A percentile compares a stretch with the other conserved stretches of the same genome.
phyloP scores from a whole-genome alignment of 768 basidiomycete species.

The Rhodotorula kratochvilovae region DNA sequence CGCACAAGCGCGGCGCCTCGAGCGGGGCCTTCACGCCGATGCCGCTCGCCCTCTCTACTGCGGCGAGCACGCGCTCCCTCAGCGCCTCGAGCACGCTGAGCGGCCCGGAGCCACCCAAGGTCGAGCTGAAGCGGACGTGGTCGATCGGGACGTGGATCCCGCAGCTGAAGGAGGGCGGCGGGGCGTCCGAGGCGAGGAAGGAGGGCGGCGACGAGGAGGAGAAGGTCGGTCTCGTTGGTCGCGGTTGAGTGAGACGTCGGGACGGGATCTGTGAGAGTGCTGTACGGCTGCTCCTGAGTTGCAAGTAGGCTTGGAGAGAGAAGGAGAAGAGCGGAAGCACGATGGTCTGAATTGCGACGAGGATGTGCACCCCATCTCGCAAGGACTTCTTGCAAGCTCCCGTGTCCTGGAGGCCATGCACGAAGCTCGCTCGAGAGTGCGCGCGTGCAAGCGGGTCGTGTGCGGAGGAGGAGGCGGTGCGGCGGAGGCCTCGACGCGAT shows the following conservation, averaged over 20 bases:
- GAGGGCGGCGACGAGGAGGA: background rate
- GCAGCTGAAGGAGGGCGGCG: background rate
- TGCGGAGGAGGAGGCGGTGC: no score
- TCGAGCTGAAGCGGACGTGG: constrained; percentile 7
- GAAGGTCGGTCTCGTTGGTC: background rate
- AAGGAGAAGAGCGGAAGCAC: no score
- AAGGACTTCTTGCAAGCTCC: no score
- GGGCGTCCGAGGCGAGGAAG: background rate
- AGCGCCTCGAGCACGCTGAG: no score
- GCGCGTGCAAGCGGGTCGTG: no score
- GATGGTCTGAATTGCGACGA: no score
- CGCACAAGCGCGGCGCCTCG: background rate
- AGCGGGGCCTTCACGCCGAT: background rate
- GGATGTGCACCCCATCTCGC: no score
- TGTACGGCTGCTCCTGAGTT: background rate
- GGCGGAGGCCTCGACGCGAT: no score
- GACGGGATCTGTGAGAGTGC: accelerated
- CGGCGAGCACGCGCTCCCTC: background rate
- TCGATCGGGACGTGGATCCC: constrained; percentile 9
- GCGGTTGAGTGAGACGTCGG: background rate
- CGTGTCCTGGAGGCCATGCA: no score
- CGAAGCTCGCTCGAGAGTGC: no score
- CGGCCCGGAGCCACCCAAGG: background rate
- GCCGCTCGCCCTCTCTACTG: background rate
- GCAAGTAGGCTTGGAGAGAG: no score